Evolutionary conservation across 352 stramenopile species (phyloP).

Genomic region (Salisapilia sapeloensis): DNA sequence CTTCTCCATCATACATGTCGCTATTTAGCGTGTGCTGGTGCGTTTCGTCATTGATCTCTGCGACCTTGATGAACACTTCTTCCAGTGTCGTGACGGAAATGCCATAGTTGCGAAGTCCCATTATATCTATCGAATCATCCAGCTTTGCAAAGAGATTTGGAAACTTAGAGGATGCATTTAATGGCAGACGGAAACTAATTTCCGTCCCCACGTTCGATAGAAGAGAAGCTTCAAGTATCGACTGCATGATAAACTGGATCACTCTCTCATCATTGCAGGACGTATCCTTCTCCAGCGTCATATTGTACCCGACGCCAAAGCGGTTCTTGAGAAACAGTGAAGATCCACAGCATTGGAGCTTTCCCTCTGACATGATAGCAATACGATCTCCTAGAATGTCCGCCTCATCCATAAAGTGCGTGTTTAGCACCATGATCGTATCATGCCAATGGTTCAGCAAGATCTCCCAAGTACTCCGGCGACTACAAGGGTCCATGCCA

Average conservation of each 20-base stretch:
- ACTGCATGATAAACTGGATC: constrained; percentile 17
- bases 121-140: constrained; percentile 14
- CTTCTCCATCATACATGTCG: background rate
- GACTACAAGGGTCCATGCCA: constrained; percentile 92
- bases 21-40: constrained; percentile 38
- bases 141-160: constrained; percentile 37
- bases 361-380: constrained; percentile 74
- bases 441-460: constrained; percentile 34
- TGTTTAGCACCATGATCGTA: constrained; percentile 78
- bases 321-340: constrained; percentile 71
- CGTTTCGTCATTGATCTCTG: constrained; percentile 24
- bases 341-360: constrained; percentile 48
- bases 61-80: constrained; percentile 85
- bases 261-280: constrained; percentile 15
- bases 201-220: constrained; percentile 60
- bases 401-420: constrained; percentile 91
- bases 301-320: constrained; percentile 51
- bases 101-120: constrained; percentile 40
- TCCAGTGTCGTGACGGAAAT: constrained; percentile 86
- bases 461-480: constrained; percentile 85
- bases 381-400: constrained; percentile 75
- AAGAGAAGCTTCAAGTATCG: constrained; percentile 17
- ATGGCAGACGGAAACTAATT: constrained; percentile 47
- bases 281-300: constrained; percentile 42
- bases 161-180: constrained; percentile 26